phyloP scores from a whole-genome alignment of 345 rosid species.

The Streptanthus diversifolius region DNA sequence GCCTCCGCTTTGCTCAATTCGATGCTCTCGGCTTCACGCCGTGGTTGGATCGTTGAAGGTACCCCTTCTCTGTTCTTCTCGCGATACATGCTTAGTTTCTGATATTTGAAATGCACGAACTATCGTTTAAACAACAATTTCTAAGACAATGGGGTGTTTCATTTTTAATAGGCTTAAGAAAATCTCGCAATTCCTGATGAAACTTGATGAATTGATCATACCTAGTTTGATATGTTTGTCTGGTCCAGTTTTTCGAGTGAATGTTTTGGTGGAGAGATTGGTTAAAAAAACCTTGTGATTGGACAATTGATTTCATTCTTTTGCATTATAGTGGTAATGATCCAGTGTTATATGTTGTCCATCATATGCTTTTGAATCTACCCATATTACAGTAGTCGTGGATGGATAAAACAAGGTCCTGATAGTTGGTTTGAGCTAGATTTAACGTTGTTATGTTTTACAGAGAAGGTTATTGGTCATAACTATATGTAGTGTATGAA shows the following conservation, averaged over 20 bases:
- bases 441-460: neutral
- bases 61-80: conserved; percentile 2
- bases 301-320: neutral
- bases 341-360: neutral
- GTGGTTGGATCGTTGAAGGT: conserved; percentile 37
- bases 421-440: neutral
- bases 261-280: neutral
- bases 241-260: neutral
- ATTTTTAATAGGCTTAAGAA: too few relatives aligned
- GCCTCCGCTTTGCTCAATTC: conserved; percentile 92
- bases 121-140: neutral
- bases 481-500: neutral
- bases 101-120: neutral
- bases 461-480: neutral
- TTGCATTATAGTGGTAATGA: neutral
- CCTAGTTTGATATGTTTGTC: neutral
- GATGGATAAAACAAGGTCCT: neutral
- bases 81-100: neutral
- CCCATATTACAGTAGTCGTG: neutral
- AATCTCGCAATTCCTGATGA: neutral
- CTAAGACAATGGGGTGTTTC: neutral
- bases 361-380: neutral
- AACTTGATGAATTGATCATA: neutral
- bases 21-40: conserved; percentile 56
- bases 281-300: neutral